Conservation (phyloP, 768 basidiomycete genomes). For the Lactarius evosmus region DNA sequence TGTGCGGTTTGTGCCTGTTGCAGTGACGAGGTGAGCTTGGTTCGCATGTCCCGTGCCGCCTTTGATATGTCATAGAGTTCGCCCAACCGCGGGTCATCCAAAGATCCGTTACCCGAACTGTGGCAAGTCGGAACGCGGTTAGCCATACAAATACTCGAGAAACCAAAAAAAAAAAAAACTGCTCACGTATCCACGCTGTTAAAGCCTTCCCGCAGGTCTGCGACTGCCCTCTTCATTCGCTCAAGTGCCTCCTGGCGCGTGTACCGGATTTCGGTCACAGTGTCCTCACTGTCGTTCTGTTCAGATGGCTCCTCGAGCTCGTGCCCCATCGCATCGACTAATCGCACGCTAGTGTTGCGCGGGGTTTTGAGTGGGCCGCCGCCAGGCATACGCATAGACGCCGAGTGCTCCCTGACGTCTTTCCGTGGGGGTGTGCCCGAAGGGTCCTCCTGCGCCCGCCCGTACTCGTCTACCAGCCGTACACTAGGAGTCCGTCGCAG, state of each 20-base stretch:
- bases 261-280: conserved; percentile 31
- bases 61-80: conserved; percentile 53
- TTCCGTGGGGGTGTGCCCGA: conserved; percentile 26
- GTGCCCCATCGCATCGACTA: conserved; percentile 69
- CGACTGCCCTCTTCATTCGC: conserved; percentile 56
- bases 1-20: conserved; percentile 40
- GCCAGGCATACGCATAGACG: conserved; percentile 20
- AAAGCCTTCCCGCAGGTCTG: conserved; percentile 53
- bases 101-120: conserved; percentile 39
- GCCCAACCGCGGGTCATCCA: conserved; percentile 46
- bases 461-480: conserved; percentile 71
- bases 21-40: conserved; percentile 43
- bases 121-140: not conserved
- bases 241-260: conserved; percentile 51
- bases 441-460: conserved; percentile 31
- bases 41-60: conserved; percentile 49
- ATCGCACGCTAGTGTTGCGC: conserved; percentile 47
- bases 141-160: conserved; percentile 18
- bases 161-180: conserved; percentile 13
- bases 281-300: conserved; percentile 29
- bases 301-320: conserved; percentile 44
- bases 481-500: conserved; percentile 51
- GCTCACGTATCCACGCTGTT: conserved; percentile 57
- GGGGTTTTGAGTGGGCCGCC: conserved; percentile 29
- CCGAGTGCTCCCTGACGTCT: conserved; percentile 29